A percentile compares a stretch with the other conserved stretches of the same genome.
Evolutionary conservation across 352 stramenopile species (phyloP).

Genomic region (Globisporangium paddicum): DNA sequence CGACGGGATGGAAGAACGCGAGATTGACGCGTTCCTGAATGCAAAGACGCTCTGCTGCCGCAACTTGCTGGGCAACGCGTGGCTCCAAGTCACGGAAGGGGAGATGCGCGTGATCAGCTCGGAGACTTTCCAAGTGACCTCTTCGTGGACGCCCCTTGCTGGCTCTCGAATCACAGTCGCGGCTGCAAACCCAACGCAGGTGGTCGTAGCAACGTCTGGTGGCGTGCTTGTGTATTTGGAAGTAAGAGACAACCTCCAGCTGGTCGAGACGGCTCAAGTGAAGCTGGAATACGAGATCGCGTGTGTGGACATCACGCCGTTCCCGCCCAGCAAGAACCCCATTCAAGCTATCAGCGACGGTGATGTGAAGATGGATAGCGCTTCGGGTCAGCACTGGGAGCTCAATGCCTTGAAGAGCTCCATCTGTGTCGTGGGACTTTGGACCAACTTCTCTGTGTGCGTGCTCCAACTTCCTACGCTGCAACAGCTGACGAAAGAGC

Average conservation of each 20-base stretch:
- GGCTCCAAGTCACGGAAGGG: conserved; percentile 93
- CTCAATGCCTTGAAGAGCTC: conserved; percentile 39
- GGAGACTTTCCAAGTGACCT: conserved; percentile 47
- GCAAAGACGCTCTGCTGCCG: conserved; percentile 91
- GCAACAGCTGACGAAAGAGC: conserved; percentile 52
- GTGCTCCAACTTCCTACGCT: conserved; percentile 83
- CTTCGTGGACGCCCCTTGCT: conserved; percentile 71
- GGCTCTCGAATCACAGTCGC: conserved; percentile 79
- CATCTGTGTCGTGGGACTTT: conserved; percentile 86
- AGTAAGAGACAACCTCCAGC: conserved; percentile 37
- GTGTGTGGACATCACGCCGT: conserved; percentile 88
- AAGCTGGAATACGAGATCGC: conserved; percentile 94
- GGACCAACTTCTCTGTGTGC: conserved; percentile 92
- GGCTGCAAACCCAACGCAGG: conserved; percentile 87
- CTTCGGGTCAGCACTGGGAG: conserved; percentile 48
- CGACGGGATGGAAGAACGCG: conserved; percentile 91
- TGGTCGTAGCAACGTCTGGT: conserved; percentile 89
- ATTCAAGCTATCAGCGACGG: conserved; percentile 13
- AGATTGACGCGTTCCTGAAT: conserved; percentile 84
- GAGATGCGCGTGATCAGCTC: conserved; percentile 89
- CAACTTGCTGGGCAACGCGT: conserved; percentile 87
- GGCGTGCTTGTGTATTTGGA: conserved; percentile 91
- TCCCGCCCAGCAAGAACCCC: conserved; percentile 17
- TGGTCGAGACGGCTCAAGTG: conserved; percentile 59
- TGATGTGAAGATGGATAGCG: conserved; percentile 59